phyloP scores from a whole-genome alignment of 495 filamentous ascomycete genomes.

The Sphaerosporella brunnea region DNA sequence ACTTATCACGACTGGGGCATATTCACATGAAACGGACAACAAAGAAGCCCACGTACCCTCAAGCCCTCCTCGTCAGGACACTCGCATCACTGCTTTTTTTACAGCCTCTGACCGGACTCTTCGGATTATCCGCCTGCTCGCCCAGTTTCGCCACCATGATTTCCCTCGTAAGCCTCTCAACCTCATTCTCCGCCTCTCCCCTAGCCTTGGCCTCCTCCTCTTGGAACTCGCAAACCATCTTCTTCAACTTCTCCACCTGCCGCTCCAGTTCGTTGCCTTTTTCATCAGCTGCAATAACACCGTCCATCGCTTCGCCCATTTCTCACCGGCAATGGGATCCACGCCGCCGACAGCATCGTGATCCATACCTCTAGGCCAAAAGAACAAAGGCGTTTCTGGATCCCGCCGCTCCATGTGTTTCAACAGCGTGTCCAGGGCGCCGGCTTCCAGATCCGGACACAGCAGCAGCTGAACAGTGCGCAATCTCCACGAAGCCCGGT shows the following conservation, averaged over 20 bases:
- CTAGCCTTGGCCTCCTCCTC: too few species aligned
- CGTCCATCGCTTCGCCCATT: neutral
- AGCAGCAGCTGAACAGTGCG: neutral
- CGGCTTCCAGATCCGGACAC: neutral
- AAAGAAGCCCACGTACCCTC: too few species aligned
- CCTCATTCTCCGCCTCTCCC: too few species aligned
- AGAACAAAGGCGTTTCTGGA: neutral
- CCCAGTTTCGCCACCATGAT: too few species aligned
- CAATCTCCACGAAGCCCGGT: neutral
- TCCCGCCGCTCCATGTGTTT: neutral
- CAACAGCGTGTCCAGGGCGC: neutral
- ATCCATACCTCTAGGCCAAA: slow-evolving; percentile 1
- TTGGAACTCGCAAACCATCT: too few species aligned
- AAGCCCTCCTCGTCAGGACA: too few species aligned
- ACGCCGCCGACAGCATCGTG: neutral
- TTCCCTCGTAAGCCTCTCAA: too few species aligned
- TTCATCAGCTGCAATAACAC: neutral
- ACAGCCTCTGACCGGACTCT: too few species aligned
- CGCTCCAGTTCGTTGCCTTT: neutral
- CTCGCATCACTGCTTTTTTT: too few species aligned
- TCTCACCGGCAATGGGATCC: slow-evolving; percentile 1
- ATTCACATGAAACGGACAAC: too few species aligned
- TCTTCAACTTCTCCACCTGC: neutral
- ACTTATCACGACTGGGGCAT: too few species aligned
- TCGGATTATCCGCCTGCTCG: too few species aligned